These are phyloP conservation scores for Xerocomellus dryophilus DNA, from an alignment of 768 basidiomycete species.

Conservation along the genomic window DNA sequence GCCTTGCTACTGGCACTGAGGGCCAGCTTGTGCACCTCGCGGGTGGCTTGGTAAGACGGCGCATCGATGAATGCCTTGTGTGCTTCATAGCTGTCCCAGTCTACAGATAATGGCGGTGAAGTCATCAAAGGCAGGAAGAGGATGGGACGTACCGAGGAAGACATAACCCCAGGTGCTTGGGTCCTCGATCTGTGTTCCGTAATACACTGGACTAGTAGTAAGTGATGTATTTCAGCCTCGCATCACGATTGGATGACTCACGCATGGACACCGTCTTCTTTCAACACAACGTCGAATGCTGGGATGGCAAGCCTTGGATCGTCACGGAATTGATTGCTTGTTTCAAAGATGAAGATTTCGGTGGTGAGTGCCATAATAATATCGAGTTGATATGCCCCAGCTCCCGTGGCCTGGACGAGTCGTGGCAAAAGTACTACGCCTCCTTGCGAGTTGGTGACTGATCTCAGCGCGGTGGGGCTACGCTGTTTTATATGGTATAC, in stretches of 20 bases:
- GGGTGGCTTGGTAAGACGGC: slow-evolving; percentile 2
- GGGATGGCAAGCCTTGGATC: not conserved
- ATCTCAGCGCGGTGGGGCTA: not conserved
- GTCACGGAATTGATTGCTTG: slow-evolving; percentile 7
- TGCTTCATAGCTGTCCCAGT: slow-evolving; percentile 27
- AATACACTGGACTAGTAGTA: slow-evolving; percentile 18
- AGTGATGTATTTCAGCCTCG: not conserved
- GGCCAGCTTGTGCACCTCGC: slow-evolving; percentile 1
- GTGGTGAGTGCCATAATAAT: slow-evolving; percentile 22
- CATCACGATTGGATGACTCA: slow-evolving; percentile 6
- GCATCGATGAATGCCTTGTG: slow-evolving; percentile 15
- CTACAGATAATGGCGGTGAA: slow-evolving; percentile 4
- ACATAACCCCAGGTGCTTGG: slow-evolving; percentile 5
- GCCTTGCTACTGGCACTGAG: not conserved
- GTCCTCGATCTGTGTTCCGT: slow-evolving; percentile 23
- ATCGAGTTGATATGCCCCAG: not conserved
- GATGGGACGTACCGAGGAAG: slow-evolving; percentile 16
- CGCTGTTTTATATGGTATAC: not conserved
- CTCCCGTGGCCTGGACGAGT: too few relatives aligned
- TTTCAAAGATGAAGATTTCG: slow-evolving; percentile 21
- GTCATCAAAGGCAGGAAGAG: not conserved
- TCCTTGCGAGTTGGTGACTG: too few relatives aligned
- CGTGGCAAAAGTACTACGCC: not conserved
- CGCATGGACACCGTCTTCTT: slow-evolving; percentile 9
- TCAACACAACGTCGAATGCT: slow-evolving; percentile 10